These are phyloP conservation scores for Porogramme epimiltina DNA, from an alignment of 1,284 basidiomycete genomes.

Conservation along the genomic window DNA sequence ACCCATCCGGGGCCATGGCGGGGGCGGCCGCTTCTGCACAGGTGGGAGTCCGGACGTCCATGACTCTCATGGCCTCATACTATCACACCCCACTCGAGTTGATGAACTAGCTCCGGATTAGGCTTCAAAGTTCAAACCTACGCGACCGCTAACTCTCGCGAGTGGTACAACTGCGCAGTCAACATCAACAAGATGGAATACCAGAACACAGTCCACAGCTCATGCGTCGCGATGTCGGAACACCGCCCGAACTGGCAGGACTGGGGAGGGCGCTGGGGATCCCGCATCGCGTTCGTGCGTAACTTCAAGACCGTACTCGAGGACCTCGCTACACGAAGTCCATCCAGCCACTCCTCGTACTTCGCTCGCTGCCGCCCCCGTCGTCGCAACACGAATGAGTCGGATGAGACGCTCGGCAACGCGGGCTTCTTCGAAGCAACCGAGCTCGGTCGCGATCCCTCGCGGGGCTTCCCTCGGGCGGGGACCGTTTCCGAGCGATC, in stretches of 20 bases:
- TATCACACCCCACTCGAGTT: constrained; percentile 66
- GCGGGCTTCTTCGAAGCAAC: constrained; percentile 28
- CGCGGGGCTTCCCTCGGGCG: constrained; percentile 18
- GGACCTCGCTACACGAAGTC: constrained; percentile 72
- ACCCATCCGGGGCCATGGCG: too few species aligned
- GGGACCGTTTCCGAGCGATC: constrained; percentile 19
- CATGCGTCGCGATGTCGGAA: constrained; percentile 76
- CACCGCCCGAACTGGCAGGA: constrained; percentile 87
- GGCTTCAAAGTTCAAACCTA: constrained; percentile 63
- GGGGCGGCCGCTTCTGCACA: constrained; percentile 25
- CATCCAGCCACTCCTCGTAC: constrained; percentile 68
- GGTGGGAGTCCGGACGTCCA: constrained; percentile 80
- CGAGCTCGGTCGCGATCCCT: constrained; percentile 21
- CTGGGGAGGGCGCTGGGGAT: constrained; percentile 79
- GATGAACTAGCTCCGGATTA: constrained; percentile 66
- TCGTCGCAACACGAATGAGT: constrained; percentile 6
- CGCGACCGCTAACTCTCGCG: constrained; percentile 67
- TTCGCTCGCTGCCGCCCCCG: constrained; percentile 29
- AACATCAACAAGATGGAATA: constrained; percentile 79
- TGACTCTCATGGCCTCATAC: constrained; percentile 63
- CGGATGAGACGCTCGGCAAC: constrained; percentile 24
- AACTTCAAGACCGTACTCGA: constrained; percentile 69
- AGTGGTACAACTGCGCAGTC: constrained; percentile 65
- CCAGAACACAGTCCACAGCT: constrained; percentile 69
- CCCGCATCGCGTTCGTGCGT: constrained; percentile 73